phyloP scores from a whole-genome alignment of 2,329 filamentous ascomycete species.

The Pleoardoris graminearum region DNA sequence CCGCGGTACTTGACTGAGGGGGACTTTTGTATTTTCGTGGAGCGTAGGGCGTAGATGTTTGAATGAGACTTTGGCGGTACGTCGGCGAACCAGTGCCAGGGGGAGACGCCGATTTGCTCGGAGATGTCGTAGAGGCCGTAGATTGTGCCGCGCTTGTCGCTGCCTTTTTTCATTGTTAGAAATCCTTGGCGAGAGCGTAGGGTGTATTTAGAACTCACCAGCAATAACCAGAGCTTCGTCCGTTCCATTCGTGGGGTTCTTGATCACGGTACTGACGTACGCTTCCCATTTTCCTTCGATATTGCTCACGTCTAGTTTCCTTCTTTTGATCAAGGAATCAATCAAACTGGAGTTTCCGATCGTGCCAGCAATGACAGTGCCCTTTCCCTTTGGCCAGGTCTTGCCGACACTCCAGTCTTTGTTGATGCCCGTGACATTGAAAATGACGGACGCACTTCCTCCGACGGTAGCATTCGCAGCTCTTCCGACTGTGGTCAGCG shows the following conservation, averaged over 20 bases:
- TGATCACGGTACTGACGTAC: slow-evolving; percentile 63
- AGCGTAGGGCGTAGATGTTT: slow-evolving; percentile 59
- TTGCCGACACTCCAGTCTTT: slow-evolving; percentile 38
- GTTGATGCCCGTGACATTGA: slow-evolving; percentile 47
- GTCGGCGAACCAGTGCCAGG: slow-evolving; percentile 72
- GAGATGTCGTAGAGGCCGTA: slow-evolving; percentile 72
- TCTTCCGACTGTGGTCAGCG: slow-evolving; percentile 50
- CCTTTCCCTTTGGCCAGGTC: slow-evolving; percentile 18
- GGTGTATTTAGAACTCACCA: slow-evolving; percentile 38
- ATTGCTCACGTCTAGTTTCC: slow-evolving; percentile 60
- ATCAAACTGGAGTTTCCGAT: slow-evolving; percentile 67
- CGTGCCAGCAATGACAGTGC: slow-evolving; percentile 69
- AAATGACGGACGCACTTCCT: slow-evolving; percentile 45
- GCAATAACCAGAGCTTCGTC: slow-evolving; percentile 66
- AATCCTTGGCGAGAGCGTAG: not conserved
- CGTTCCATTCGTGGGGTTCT: slow-evolving; percentile 60
- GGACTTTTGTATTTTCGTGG: slow-evolving; percentile 60
- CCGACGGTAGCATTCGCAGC: slow-evolving; percentile 53
- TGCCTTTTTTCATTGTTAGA: slow-evolving; percentile 42
- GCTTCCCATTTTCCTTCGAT: slow-evolving; percentile 71
- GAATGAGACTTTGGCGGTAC: slow-evolving; percentile 57
- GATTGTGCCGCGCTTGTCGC: slow-evolving; percentile 68
- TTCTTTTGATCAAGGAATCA: slow-evolving; percentile 58
- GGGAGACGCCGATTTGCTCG: slow-evolving; percentile 73
- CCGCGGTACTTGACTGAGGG: slow-evolving; percentile 70